Evolutionary conservation across 75 land plant genomes (phyloP), one percentile per base, ranked within the genome.

Genomic region (Cryptomeria japonica): DNA sequence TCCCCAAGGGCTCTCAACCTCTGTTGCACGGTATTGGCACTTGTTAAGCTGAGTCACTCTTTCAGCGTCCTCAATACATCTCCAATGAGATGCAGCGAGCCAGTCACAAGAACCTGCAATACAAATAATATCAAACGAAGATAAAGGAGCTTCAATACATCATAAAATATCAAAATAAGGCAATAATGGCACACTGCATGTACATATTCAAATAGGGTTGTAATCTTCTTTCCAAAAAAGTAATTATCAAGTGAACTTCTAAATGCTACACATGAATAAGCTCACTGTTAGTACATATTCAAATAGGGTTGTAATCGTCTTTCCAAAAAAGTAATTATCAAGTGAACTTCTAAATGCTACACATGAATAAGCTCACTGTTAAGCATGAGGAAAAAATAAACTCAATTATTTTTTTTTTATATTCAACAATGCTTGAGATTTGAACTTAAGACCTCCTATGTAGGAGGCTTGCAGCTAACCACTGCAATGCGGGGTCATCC

Each of bases 31-130:
- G 7, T 25, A 79, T 79, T 79, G 82, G 22, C 51, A 82, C 51
- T 46, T 82, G 51, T 82, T 82, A 82, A 42, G 47, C 51, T 42
- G n/a, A 78, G 90, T 42, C 77, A 55, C 64, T 53, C 47, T 68
- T 89, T 85, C 16, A 92, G 85, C 31, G 93, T 88, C 90, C 93
- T 94, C 89, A 96, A 85, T 14, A 96, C 93, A 88, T 96, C 97
- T 47, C 97, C 97, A 11, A 96, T 96, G 28, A 96, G 88, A 89
- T 96, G 95, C 84, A 96, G 86, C 31, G 97, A 95, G 12, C 96
- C 97, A 28, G 97, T 96, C 39, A 96, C 97, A 36, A 96, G 95
- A 79, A 96, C 97, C 96, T 96, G 91, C 2, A 78, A 78, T 76
- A 28, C 16, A 86, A 78, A 80, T 37, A 80, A 9, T 41, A 18